Evolutionary conservation across 192 early-diverging fungal species (phyloP).

Genomic region (Coemansia sp.): DNA sequence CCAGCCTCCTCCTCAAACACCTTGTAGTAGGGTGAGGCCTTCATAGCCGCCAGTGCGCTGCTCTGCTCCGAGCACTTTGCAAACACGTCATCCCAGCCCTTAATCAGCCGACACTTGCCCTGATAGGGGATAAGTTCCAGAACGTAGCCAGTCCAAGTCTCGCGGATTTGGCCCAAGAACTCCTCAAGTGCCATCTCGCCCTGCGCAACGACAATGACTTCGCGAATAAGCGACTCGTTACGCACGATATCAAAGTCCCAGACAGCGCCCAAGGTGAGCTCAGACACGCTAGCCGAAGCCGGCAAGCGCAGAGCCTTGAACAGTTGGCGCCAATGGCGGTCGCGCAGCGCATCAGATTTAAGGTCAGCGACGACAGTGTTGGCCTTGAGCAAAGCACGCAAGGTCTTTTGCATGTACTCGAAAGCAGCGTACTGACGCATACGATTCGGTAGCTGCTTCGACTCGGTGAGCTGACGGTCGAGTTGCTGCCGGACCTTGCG

Average conservation of each 20-base stretch:
- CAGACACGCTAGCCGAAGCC: conserved; percentile 63
- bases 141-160: conserved; percentile 90
- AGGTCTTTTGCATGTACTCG: conserved; percentile 87
- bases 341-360: conserved; percentile 94
- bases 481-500: conserved; percentile 89
- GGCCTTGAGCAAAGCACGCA: conserved; percentile 78
- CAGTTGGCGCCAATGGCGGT: conserved; percentile 96
- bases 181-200: conserved; percentile 99
- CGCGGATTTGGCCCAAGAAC: conserved; percentile 89
- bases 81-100: conserved; percentile 98
- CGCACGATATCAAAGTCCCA: conserved; percentile 93
- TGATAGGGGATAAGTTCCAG: conserved; percentile 97
- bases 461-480: conserved; percentile 75
- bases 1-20: conserved; percentile 97
- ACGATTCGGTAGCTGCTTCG: conserved; percentile 93
- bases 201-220: conserved; percentile 90
- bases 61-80: conserved; percentile 94
- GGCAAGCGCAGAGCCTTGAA: conserved; percentile 83
- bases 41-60: conserved; percentile 95
- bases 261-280: conserved; percentile 91
- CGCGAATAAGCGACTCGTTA: conserved; percentile 83
- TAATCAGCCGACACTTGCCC: conserved; percentile 95
- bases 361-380: conserved; percentile 83
- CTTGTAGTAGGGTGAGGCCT: conserved; percentile 95
- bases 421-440: conserved; percentile 98